Evolutionary conservation across 345 rosid genomes (phyloP), one percentile per base, ranked within the genome.

Genomic region (Jatropha curcas): DNA sequence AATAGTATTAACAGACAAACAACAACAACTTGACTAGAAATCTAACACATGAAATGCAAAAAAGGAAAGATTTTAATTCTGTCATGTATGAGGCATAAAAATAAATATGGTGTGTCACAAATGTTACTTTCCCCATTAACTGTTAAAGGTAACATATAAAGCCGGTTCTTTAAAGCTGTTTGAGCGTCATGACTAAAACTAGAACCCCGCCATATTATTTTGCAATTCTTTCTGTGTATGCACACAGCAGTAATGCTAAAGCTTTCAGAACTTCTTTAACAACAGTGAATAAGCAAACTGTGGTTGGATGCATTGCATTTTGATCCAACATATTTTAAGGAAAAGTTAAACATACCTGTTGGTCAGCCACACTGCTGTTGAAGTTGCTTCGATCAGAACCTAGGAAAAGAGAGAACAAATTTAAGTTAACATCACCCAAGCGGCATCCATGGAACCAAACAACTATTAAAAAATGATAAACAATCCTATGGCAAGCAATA

Each of bases 321-420:
- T 3, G 14, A 43, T 50, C 45, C 58, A 77, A 71, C n/a, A 56
- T 56, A 62, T 48, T 60, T 67, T 62, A 76, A 64, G 41, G 28
- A 74, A 80, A 53, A 75, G 34, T 55, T 14, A 78, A 82, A 86
- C 93, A 35, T 77, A 93, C 99, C 83, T 93, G 93, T 81, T 96
- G 91, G 77, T 88, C 99, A 70, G 94, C 94, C 43, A 96, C 98
- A 67, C 94, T 93, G 84, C 52, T 87, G 83, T 96, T 96, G 88
- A 96, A 96, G 93, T 83, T 93, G 76, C 85, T 92, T 77, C 80
- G 88, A 79, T 90, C 97, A 14, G 92, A 79, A 81, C 88, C 98
- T 92, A 55, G 33, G 10, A 72, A 80, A 61, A 65, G 43, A 71
- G n/a, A 67, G 45, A 74, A 64, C 63, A 1, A 58, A 28, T 27